A percentile compares a stretch with the other conserved stretches of the same genome.
phyloP scores from a whole-genome alignment of 2,329 filamentous ascomycete genomes.

The Fusarium sp. region DNA sequence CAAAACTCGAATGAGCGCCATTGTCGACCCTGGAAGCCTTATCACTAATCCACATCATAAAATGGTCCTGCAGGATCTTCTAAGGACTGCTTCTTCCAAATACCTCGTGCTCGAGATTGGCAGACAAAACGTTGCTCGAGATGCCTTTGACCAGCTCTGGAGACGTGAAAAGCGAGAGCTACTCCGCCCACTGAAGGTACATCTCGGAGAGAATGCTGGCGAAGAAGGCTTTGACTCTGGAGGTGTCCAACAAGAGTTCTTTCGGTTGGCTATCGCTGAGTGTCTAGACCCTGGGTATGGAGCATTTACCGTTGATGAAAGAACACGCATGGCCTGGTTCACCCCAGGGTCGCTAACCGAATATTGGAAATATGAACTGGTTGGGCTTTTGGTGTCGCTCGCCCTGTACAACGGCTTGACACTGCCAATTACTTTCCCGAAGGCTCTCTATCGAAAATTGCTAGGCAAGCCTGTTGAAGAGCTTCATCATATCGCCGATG shows the following conservation, averaged over 20 bases:
- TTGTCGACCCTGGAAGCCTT: constrained; percentile 67
- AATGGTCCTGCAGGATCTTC: constrained; percentile 70
- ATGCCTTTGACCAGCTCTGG: constrained; percentile 92
- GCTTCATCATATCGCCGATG: constrained; percentile 83
- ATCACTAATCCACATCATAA: constrained; percentile 71
- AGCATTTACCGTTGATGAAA: constrained; percentile 81
- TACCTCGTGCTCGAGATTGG: constrained; percentile 79
- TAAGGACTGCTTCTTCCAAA: constrained; percentile 76
- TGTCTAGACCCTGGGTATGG: constrained; percentile 83
- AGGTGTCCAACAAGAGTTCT: constrained; percentile 97
- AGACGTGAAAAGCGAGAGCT: constrained; percentile 85
- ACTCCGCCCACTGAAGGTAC: constrained; percentile 87
- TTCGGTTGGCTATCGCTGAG: constrained; percentile 84
- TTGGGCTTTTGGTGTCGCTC: constrained; percentile 88
- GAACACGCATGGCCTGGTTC: constrained; percentile 89
- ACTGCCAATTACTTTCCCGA: constrained; percentile 88
- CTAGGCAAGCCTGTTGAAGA: constrained; percentile 76
- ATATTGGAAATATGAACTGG: constrained; percentile 88
- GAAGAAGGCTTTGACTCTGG: constrained; percentile 95
- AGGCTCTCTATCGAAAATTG: constrained; percentile 84
- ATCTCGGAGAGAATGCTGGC: constrained; percentile 83
- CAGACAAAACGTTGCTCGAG: constrained; percentile 74
- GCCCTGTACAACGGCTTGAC: constrained; percentile 95
- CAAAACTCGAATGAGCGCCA: constrained; percentile 68
- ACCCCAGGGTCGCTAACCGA: constrained; percentile 84